Base-by-base conservation (phyloP, 345 rosid species). In the Triadica sebifera region DNA sequence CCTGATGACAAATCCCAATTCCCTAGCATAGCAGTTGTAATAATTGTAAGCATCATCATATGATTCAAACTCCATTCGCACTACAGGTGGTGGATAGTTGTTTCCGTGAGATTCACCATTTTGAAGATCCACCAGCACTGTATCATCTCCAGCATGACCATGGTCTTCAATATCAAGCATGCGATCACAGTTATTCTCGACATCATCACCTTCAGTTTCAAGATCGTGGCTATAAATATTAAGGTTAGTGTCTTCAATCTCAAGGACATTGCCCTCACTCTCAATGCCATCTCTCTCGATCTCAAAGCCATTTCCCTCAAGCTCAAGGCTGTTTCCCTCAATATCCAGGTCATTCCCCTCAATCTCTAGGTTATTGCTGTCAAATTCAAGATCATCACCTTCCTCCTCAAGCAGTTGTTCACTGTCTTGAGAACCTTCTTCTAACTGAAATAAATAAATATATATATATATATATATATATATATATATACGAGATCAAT, bases 41-140 rank as follows among this genome's bases (percentile, higher is more conserved):
- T 78, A 78, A 67, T 67, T 78, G 62, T 78, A 78, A 25, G 81
- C 77, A 24, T 78, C 81, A 51, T 78, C 73, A 51, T 78, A 78
- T 2, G 77, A 78, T 11, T 78, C 81, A 59, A 78, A 78, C 69
- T 78, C 74, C 77, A 78, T 78, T 39, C 81, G 77, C 12, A 72
- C 51, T 13, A 67, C 37, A 22, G 81, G 81, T 12, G 81, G 69
- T 11, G 67, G 73, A 67, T 45, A 73, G 17, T 43, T 72, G 22
- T 59, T 67, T 38, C 65, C 65, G 25, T 25, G 73, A 34, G 10
- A 72, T 12, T 51, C 60, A 52, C 63, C 69, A 67, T 29, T 67
- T 61, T 29, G 69, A 43, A 29, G 50, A 41, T 59, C 64, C 10
- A 60, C 71, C 12, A 17, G 12, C 17, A 37, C 16, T 22, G 60